Evolutionary conservation across 257 asterid genomes (phyloP), one percentile per base, ranked within the genome.

Genomic region (Gentiana macrophylla): DNA sequence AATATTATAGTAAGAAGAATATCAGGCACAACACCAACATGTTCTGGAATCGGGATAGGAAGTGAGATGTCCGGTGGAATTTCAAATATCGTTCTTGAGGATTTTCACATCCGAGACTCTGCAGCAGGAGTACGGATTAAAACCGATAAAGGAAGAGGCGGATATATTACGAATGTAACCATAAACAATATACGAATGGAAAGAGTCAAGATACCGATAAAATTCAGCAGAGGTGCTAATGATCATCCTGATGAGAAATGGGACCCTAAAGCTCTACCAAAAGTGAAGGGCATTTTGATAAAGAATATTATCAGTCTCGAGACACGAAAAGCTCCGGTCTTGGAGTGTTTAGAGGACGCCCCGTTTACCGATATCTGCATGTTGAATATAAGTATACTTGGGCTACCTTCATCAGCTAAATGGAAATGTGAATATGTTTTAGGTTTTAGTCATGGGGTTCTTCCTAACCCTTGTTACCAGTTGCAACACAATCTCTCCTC

Each of bases 11-110:
- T 85, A 52, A 77, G 93, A 66, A 77, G 98, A 59, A 81, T 91
- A 32, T 87, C 95, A 2, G 98, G 98, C 35, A 85, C 95, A 13
- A 87, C 97, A 59, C 98, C 97, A 5, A 91, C 95, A n/a, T 91
- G 98, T 56, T 91, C 98, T 0, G 97, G 97, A 11, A 62, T 91
- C 7, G 96, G 98, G 47, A 87, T 91, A 4, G 98, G 98, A 62
- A 91, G 98, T 38, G 96, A 91, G 72, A 91, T 91, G 96, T 91
- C 98, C 0, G 96, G 98, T 50, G 98, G 98, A 11, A 77, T 91
- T 48, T 70, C 77, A n/a, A 68, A 91, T 5, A 60, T 91, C 37
- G 8, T 78, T 12, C 59, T 91, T n/a, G 94, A 87, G 73, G 93
- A 91, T 49, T 47, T 91, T 61, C 53, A 78, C 51, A 62, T 91